Conservation (phyloP, 2,329 filamentous ascomycete genomes). For the Fusarium denticulatum region DNA sequence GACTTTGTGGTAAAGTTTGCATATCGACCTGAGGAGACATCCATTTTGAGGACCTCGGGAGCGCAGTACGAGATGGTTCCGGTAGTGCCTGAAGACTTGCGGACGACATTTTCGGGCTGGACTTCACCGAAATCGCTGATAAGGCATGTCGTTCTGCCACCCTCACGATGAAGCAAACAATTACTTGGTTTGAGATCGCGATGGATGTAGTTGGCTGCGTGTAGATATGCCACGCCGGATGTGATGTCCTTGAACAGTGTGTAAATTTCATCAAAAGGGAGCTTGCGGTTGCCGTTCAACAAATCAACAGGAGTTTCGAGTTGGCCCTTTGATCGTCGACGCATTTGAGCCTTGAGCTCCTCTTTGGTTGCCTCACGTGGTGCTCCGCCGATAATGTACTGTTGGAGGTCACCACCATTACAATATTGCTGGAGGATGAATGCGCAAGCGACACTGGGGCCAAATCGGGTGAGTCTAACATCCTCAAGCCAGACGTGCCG, state of each 20-base stretch:
- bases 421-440: constrained; percentile 99
- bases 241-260: constrained; percentile 97
- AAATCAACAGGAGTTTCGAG: constrained; percentile 69
- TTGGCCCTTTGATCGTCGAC: constrained; percentile 82
- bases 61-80: constrained; percentile 98
- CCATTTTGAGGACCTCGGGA: constrained; percentile 84
- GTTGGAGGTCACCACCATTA: constrained; percentile 89
- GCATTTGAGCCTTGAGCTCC: constrained; percentile 86
- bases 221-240: constrained; percentile 88
- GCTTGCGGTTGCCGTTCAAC: constrained; percentile 51
- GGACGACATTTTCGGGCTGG: constrained; percentile 80
- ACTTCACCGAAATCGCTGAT: constrained; percentile 99
- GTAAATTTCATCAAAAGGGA: constrained; percentile 91
- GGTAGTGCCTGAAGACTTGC: constrained; percentile 92
- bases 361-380: constrained; percentile 77
- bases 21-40: constrained; percentile 73
- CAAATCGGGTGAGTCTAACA: constrained; percentile 83
- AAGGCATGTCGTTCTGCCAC: constrained; percentile 77
- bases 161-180: constrained; percentile 84
- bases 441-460: constrained; percentile 90
- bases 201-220: constrained; percentile 92
- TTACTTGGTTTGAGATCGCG: constrained; percentile 96
- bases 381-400: constrained; percentile 79
- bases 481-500: constrained; percentile 98
- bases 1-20: constrained; percentile 97